Evolutionary conservation across 2,329 filamentous ascomycete genomes (phyloP).

Genomic region (Chrysoporthe deuterocubensis): DNA sequence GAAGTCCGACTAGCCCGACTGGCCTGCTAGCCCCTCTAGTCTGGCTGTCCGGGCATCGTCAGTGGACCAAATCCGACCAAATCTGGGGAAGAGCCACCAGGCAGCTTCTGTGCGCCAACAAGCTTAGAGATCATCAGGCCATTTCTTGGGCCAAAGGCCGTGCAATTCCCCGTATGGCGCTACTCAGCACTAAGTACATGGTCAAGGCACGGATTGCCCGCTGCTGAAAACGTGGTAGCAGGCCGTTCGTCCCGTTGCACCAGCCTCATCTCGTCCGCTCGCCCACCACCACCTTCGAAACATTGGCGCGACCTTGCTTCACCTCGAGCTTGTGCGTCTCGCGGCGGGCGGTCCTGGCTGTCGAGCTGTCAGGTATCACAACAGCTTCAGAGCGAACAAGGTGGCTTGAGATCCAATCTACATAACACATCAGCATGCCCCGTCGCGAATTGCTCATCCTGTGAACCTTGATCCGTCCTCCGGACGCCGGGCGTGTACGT

Average conservation of each 20-base stretch:
- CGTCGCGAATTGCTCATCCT: neutral
- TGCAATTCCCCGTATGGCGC: neutral
- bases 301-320: neutral
- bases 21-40: conserved; percentile 16
- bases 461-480: neutral
- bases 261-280: conserved; percentile 3
- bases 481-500: neutral
- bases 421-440: conserved; percentile 2
- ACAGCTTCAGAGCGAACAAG: neutral
- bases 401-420: conserved; percentile 5
- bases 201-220: neutral
- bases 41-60: neutral
- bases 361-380: conserved; percentile 4
- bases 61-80: neutral
- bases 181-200: too few relatives aligned
- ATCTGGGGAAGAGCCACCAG: conserved; percentile 3
- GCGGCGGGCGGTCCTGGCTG: conserved; percentile 1
- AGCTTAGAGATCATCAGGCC: neutral
- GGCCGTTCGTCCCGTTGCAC: neutral
- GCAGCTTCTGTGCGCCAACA: neutral
- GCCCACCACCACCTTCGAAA: conserved; percentile 4
- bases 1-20: neutral
- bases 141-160: neutral
- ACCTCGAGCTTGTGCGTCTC: neutral
- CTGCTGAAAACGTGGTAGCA: neutral